Conservation (phyloP, 768 basidiomycete species). For the Sutorius australiensis region DNA sequence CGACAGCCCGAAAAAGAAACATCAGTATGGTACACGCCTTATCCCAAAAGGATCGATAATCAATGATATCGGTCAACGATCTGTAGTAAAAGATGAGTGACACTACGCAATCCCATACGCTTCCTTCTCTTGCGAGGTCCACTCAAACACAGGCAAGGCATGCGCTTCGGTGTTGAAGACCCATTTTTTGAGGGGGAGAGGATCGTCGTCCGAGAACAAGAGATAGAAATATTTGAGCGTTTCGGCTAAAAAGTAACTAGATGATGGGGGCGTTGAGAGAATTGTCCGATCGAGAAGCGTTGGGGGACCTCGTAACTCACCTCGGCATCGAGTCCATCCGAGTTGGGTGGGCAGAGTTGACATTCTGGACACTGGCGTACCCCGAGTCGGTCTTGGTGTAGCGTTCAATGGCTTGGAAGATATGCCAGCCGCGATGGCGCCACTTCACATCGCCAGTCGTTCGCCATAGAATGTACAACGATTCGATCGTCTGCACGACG, state of each 20-base stretch:
- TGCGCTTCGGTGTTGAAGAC: slow-evolving; percentile 74
- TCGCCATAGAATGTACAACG: slow-evolving; percentile 67
- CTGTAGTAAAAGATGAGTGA: no score
- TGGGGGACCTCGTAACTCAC: slow-evolving; percentile 56
- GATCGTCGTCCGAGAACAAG: slow-evolving; percentile 61
- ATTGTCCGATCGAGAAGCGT: background rate
- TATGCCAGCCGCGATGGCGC: slow-evolving; percentile 66
- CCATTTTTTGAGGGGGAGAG: slow-evolving; percentile 49
- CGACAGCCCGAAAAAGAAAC: background rate
- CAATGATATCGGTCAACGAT: background rate
- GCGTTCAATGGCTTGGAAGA: slow-evolving; percentile 63
- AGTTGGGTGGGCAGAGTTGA: slow-evolving; percentile 37
- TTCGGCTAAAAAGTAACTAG: slow-evolving; percentile 53
- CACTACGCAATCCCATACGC: slow-evolving; percentile 31
- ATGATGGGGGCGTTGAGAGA: slow-evolving; percentile 9
- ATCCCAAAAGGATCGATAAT: background rate
- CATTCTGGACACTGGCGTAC: slow-evolving; percentile 53
- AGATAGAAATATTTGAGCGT: slow-evolving; percentile 73
- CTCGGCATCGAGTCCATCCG: slow-evolving; percentile 66
- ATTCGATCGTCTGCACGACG: slow-evolving; percentile 59
- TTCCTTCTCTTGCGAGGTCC: slow-evolving; percentile 52
- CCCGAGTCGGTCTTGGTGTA: slow-evolving; percentile 54
- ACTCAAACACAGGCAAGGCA: slow-evolving; percentile 68
- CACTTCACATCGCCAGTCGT: slow-evolving; percentile 64
- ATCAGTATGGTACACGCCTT: background rate